Base-by-base conservation (phyloP, 306 rosid genomes). In the Alnus rubra region DNA sequence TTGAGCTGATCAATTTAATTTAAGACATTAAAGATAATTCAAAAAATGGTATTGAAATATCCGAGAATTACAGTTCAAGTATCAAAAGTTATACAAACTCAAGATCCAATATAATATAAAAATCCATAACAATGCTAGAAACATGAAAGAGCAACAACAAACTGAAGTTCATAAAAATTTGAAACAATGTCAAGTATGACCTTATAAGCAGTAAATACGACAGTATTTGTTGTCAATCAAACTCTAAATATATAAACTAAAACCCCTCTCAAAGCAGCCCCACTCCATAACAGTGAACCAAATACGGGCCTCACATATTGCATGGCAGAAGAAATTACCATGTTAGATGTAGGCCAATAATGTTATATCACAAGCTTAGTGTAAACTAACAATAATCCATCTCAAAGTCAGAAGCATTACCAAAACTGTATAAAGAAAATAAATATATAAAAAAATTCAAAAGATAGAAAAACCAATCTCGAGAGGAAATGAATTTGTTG, bases 321-420 rank as follows among this genome's bases (percentile, higher is more conserved):
- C 48, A 65, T 65, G 49, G 37, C 49, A 65, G 49, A 65, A 7
- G 71, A 65, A 65, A 65, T 35, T 65, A 65, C 48, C 23, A 65
- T 33, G 4, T 14, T 13, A 13, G 19, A 14, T 31, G 47, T 35
- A 5, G 48, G 49, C 48, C 71, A 65, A 7, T 65, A 39, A 37
- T 65, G 49, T 15, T 0, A 42, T 19, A 56, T 56, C 37, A 56
- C 33, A 35, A 65, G 47, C 49, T 15, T 15, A 65, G 48, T 8
- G 37, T 49, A 65, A 31, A 65, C n/a, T 31, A 30, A 33, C 44
- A 63, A 14, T 12, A 63, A 33, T 30, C 15, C 44, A 62, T 31
- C 37, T 30, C 15, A 1, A 63, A 33, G 69, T 63, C 23, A 63
- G 5, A 60, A 28, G 39, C 14, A 28, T 30, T 60, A 28, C 68